phyloP scores from a whole-genome alignment of 176 grass and related monocot genomes.

The Carex cristatella region DNA sequence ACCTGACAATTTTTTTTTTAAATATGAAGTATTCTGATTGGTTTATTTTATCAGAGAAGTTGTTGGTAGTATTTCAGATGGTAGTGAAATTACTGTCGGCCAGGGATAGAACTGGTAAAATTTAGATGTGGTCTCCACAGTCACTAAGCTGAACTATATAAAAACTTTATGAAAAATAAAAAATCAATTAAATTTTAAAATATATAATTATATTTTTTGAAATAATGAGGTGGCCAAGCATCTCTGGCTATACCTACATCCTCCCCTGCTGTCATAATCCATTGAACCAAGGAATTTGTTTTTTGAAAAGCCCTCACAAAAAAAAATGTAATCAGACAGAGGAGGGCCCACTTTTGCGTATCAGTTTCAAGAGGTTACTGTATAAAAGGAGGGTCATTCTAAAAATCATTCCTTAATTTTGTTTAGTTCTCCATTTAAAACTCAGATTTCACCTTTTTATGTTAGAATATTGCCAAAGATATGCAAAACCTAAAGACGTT shows the following conservation, averaged over 20 bases:
- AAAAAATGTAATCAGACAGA: not conserved
- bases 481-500: constrained; percentile 35
- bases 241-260: too few relatives aligned
- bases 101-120: too few relatives aligned
- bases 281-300: not conserved
- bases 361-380: constrained; percentile 3
- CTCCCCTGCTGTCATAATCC: not conserved
- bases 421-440: not conserved
- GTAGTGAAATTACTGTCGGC: not conserved
- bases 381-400: not conserved
- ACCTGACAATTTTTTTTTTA: too few relatives aligned
- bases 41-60: too few relatives aligned
- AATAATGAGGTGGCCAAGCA: too few relatives aligned
- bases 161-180: too few relatives aligned
- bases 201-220: too few relatives aligned
- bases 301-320: not conserved
- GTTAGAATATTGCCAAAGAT: constrained; percentile 39
- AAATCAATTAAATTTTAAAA: too few relatives aligned
- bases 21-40: too few relatives aligned
- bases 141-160: too few relatives aligned
- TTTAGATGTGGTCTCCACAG: too few relatives aligned
- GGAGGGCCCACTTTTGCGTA: not conserved
- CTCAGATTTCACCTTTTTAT: not conserved
- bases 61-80: too few relatives aligned
- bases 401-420: not conserved